These are phyloP conservation scores for Ustilago bromivora DNA, from an alignment of 1,284 basidiomycete species.

Conservation along the genomic window DNA sequence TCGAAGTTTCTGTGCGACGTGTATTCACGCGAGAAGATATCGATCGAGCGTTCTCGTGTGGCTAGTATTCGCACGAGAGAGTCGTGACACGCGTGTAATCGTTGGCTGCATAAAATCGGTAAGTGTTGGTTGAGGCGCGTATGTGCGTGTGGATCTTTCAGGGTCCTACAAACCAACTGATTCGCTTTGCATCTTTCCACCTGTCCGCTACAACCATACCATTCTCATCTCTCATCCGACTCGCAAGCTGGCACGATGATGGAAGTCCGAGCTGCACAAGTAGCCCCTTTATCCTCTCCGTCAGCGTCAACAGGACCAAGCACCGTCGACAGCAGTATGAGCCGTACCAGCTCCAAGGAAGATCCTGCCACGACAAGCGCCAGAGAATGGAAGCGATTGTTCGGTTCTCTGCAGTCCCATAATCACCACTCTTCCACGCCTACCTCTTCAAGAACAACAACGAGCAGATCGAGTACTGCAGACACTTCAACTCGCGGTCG, in stretches of 20 bases:
- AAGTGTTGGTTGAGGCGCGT: conserved; percentile 16
- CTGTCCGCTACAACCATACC: neutral
- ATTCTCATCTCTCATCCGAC: neutral
- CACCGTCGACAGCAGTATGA: conserved; percentile 27
- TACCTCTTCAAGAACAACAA: neutral
- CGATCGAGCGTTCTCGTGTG: too few species aligned
- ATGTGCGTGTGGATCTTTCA: conserved; percentile 10
- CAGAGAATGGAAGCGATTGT: conserved; percentile 36
- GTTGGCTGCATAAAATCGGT: conserved; percentile 14
- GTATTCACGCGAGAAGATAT: too few species aligned
- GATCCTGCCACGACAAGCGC: conserved; percentile 13
- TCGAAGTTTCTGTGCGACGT: too few species aligned
- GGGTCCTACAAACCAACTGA: conserved; percentile 16
- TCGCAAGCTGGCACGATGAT: neutral
- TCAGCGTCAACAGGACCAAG: conserved; percentile 10
- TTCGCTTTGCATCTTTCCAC: conserved; percentile 6
- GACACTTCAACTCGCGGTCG: conserved; percentile 1
- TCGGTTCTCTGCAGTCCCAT: conserved; percentile 22
- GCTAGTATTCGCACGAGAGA: neutral
- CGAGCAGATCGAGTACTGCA: neutral
- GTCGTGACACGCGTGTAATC: neutral
- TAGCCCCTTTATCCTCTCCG: neutral
- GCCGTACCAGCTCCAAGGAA: conserved; percentile 17
- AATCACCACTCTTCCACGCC: neutral
- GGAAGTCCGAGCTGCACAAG: conserved; percentile 9